Evolutionary conservation across 2,329 filamentous ascomycete genomes (phyloP), one percentile per base, ranked within the genome.

Genomic region (Exserohilum rostratum): DNA sequence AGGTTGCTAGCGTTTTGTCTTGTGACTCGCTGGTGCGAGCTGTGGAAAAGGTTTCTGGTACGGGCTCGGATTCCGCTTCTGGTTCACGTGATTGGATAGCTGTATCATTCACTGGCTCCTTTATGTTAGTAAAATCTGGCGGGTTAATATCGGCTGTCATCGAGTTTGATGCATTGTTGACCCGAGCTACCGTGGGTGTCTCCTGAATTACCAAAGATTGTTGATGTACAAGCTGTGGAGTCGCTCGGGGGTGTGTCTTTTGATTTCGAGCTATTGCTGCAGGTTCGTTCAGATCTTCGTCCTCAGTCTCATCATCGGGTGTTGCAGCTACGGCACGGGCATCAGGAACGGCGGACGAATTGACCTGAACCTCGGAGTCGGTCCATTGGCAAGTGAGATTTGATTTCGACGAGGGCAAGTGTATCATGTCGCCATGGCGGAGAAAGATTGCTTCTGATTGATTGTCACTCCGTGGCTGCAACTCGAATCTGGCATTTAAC

Each of bases 181-280:
- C 40, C 22, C 69, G 65, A 42, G 59, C 46, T 39, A 57, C 51
- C 3, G 67, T 69, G 6, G 71, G 71, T 1, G 71, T 74, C 46
- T 74, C 71, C 17, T 73, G 69, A 5, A 74, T 59, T 5, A 74
- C 47, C n/a, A 67, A 48, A 1, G 69, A 68, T 7, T 55, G 65
- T 29, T 69, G 53, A 22, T 62, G 48, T 3, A 66, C 64, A 9
- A 66, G 58, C 12, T 51, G 54, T 27, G 71, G 70, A 17, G 71
- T 72, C 3, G 65, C 55, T 11, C 55, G 55, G 25, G 54, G 46
- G 11, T 60, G 58, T 13, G 55, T 54, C 12, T 55, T 58, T 12
- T 53, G 40, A 22, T 66, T 61, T 13, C 46, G 53, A 27, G 52
- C 49, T 15, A 71, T 62, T 35, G 56, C 55, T 22, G 57, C 58